Evolutionary conservation across 139 green algal species (phyloP).

Genomic region (Cymbomonas tetramitiformis): DNA sequence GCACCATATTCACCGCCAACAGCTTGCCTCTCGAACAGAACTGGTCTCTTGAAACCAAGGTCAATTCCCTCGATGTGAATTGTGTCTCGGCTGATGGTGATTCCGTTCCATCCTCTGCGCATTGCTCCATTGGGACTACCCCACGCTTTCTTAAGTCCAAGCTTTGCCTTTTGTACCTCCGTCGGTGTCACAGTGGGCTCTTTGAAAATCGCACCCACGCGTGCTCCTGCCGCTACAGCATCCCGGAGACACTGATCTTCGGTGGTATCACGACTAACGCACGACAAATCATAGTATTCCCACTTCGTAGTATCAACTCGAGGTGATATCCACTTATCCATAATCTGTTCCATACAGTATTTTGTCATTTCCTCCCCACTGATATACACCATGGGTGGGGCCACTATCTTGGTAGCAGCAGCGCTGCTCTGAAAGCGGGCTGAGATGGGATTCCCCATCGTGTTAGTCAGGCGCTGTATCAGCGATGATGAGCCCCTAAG

Average conservation of each 20-base stretch:
- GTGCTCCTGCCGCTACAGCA: constrained; percentile 11
- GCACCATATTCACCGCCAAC: constrained; percentile 24
- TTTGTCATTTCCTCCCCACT: constrained; percentile 24
- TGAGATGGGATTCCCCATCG: too few relatives aligned
- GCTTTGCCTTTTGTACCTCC: constrained; percentile 17
- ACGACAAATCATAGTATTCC: constrained; percentile 22
- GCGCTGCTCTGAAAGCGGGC: too few relatives aligned
- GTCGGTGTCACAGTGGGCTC: constrained; percentile 27
- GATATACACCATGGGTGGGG: constrained; percentile 26
- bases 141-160: constrained; percentile 24
- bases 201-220: constrained; percentile 25
- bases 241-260: constrained; percentile 22
- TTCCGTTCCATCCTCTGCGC: constrained; percentile 25
- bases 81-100: constrained; percentile 24
- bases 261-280: constrained; percentile 17
- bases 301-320: constrained; percentile 15
- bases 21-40: constrained; percentile 26
- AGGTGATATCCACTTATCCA: constrained; percentile 20
- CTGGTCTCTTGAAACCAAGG: constrained; percentile 22
- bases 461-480: too few relatives aligned
- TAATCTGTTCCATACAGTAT: constrained; percentile 18
- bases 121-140: constrained; percentile 24
- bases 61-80: constrained; percentile 27
- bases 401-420: constrained; percentile 17
- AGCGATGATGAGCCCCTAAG: too few relatives aligned